These are phyloP conservation scores for Fistulinella prunicolor DNA, from an alignment of 768 basidiomycete species.

Conservation along the genomic window DNA sequence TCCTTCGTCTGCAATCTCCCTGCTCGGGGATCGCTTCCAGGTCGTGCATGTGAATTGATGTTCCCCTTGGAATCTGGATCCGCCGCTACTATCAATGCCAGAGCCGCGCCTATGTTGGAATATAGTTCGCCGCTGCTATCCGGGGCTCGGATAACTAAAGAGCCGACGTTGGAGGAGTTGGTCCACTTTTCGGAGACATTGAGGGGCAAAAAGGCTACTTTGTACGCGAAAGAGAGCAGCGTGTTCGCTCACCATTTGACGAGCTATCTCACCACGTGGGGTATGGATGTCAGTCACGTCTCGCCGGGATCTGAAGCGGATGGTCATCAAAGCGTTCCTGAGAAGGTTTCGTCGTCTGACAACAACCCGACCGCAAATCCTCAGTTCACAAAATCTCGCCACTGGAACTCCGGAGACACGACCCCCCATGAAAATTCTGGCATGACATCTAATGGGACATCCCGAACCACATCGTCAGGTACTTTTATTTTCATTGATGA, in stretches of 20 bases:
- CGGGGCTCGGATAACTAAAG: constrained; percentile 51
- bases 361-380: constrained; percentile 1
- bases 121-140: constrained; percentile 49
- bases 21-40: constrained; percentile 39
- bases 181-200: constrained; percentile 76
- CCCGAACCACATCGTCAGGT: constrained; percentile 28
- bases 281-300: constrained; percentile 86
- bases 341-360: constrained; percentile 12
- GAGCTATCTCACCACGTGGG: constrained; percentile 92
- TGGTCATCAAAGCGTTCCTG: constrained; percentile 19
- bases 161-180: constrained; percentile 81
- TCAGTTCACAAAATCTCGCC: constrained; percentile 18
- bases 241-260: constrained; percentile 92
- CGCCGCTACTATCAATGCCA: constrained; percentile 40
- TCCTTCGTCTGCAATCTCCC: constrained; percentile 38
- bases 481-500: constrained; percentile 92
- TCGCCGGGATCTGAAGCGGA: constrained; percentile 58
- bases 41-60: constrained; percentile 63
- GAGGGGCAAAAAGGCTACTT: constrained; percentile 75
- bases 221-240: constrained; percentile 85
- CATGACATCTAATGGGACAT: constrained; percentile 18
- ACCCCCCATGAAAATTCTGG: constrained; percentile 19
- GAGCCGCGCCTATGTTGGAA: constrained; percentile 40
- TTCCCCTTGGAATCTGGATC: constrained; percentile 63
- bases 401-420: constrained; percentile 21